A percentile compares a stretch with the other conserved stretches of the same genome.
These are phyloP conservation scores for Sphenostylis stenocarpa DNA, from an alignment of 306 rosid species.

Conservation along the genomic window DNA sequence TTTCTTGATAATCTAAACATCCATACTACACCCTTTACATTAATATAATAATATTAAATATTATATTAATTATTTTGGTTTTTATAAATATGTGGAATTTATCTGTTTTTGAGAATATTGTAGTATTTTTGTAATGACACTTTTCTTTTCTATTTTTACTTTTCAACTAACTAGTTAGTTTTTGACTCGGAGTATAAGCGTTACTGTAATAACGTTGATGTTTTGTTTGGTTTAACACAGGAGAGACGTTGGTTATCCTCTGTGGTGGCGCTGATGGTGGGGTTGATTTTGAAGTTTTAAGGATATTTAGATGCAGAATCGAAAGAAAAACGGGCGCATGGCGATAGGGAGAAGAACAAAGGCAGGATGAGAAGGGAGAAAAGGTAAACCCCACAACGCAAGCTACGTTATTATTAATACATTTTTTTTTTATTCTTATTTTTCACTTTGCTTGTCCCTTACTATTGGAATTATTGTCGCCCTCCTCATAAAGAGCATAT, in stretches of 20 bases:
- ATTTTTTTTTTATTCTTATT: not conserved
- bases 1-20: too few species aligned
- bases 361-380: conserved; percentile 40
- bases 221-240: conserved; percentile 39
- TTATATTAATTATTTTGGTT: too few species aligned
- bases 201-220: not conserved
- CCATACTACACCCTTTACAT: too few species aligned
- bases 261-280: conserved; percentile 40
- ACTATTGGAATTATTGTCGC: conserved; percentile 28
- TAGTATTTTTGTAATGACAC: not conserved
- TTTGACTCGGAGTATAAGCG: not conserved
- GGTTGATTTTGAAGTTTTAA: conserved; percentile 39
- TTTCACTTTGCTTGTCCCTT: conserved; percentile 53
- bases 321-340: conserved; percentile 22
- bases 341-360: conserved; percentile 23
- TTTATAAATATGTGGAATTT: too few species aligned
- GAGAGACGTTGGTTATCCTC: conserved; percentile 32
- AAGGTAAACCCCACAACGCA: conserved; percentile 45
- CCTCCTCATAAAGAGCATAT: conserved; percentile 4
- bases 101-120: not conserved
- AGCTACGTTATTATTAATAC: not conserved
- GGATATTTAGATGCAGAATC: conserved; percentile 21
- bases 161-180: not conserved
- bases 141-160: not conserved
- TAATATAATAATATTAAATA: too few species aligned